phyloP scores from a whole-genome alignment of 2,329 filamentous ascomycete species.

The Aspergillus ustus region DNA sequence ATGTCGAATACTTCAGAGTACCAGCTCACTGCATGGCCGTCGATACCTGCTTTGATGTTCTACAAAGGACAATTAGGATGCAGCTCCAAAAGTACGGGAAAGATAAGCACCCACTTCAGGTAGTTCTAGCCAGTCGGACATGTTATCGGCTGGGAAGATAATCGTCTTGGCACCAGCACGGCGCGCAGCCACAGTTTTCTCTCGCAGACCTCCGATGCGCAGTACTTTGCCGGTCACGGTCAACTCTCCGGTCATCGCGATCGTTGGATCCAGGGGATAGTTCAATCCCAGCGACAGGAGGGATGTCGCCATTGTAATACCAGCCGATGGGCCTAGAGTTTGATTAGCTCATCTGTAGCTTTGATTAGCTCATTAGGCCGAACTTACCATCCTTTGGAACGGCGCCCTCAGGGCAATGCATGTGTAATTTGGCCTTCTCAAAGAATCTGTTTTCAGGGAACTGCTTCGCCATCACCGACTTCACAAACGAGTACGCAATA shows the following conservation, averaged over 20 bases:
- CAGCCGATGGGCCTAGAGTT: constrained; percentile 71
- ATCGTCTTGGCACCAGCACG: constrained; percentile 90
- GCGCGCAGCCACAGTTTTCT: constrained; percentile 96
- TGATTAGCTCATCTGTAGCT: constrained; percentile 18
- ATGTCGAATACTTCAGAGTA: constrained; percentile 92
- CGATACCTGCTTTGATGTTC: constrained; percentile 97
- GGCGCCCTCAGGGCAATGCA: constrained; percentile 95
- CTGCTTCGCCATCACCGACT: constrained; percentile 80
- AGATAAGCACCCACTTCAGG: constrained; percentile 74
- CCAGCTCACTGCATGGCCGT: constrained; percentile 90
- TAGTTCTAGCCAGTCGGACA: constrained; percentile 95
- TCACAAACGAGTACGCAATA: constrained; percentile 96
- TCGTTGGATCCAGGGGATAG: constrained; percentile 75
- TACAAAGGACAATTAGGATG: constrained; percentile 46
- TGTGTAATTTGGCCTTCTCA: constrained; percentile 89
- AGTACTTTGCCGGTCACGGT: constrained; percentile 97
- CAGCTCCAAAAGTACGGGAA: constrained; percentile 13
- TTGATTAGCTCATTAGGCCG: background rate
- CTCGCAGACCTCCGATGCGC: constrained; percentile 87
- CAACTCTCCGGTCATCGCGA: constrained; percentile 97
- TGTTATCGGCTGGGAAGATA: constrained; percentile 93
- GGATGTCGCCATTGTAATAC: constrained; percentile 97
- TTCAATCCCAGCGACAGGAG: constrained; percentile 84
- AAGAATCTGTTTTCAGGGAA: constrained; percentile 95
- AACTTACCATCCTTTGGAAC: constrained; percentile 82